A percentile compares a stretch with the other conserved stretches of the same genome.
Evolutionary conservation across 2,329 filamentous ascomycete species (phyloP).

Genomic region (Sporothrix pallida): DNA sequence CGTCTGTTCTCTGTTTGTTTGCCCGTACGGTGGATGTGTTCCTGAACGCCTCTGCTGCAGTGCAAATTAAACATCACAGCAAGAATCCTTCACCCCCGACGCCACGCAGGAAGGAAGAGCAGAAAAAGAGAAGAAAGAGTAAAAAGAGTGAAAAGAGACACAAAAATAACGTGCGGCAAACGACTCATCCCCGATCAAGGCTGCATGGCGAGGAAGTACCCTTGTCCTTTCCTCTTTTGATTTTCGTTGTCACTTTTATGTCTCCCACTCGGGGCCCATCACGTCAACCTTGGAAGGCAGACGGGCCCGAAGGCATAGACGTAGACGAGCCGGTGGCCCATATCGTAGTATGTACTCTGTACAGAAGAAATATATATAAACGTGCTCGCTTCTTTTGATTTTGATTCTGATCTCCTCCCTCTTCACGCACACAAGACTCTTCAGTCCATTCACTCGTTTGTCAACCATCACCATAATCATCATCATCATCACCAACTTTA

Average conservation of each 20-base stretch:
- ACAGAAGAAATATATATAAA: background rate
- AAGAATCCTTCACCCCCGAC: conserved; percentile 4
- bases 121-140: background rate
- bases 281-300: conserved; percentile 1
- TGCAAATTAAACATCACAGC: conserved; percentile 5
- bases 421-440: conserved; percentile 15
- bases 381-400: background rate
- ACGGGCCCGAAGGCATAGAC: background rate
- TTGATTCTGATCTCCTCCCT: background rate
- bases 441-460: conserved; percentile 26
- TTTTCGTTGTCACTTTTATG: background rate
- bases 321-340: too few relatives aligned
- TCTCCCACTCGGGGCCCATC: background rate
- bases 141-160: background rate
- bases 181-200: background rate
- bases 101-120: conserved; percentile 2
- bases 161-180: background rate
- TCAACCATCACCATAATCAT: background rate
- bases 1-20: background rate
- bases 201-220: background rate
- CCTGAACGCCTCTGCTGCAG: conserved; percentile 12
- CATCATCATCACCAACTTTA: background rate
- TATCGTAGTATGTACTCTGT: too few relatives aligned
- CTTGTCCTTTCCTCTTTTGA: background rate
- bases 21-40: background rate